Evolutionary conservation across 345 rosid genomes (phyloP).

Genomic region (Citrus maxima): DNA sequence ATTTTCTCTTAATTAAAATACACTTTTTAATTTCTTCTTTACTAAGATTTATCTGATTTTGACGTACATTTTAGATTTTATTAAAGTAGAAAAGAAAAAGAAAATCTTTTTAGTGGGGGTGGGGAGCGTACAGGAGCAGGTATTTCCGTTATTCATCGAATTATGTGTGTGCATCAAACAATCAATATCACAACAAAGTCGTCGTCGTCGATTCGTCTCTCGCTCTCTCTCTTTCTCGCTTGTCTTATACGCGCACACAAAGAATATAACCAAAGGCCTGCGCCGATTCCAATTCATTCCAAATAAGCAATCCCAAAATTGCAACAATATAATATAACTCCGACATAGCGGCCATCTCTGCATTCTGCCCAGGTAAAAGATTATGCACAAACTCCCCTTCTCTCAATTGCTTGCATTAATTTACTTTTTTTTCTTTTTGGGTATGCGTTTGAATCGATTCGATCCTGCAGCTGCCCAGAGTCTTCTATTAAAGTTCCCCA

Average conservation of each 20-base stretch:
- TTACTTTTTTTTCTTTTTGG: neutral
- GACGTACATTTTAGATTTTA: neutral
- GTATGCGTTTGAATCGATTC: neutral
- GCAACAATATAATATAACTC: no score
- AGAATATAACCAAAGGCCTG: neutral
- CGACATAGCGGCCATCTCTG: no score
- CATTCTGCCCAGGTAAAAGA: no score
- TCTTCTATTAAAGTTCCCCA: neutral
- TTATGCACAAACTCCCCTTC: no score
- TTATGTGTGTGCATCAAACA: no score
- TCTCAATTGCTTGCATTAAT: neutral
- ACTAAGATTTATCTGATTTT: no score
- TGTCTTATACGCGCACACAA: no score
- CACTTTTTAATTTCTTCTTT: no score
- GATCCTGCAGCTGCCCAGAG: neutral
- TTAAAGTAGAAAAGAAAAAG: neutral
- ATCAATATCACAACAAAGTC: no score
- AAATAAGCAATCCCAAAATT: constrained; percentile 18
- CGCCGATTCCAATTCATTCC: constrained; percentile 18
- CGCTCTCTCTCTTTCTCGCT: no score
- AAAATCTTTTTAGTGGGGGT: neutral
- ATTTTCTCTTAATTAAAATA: no score
- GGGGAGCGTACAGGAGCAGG: neutral
- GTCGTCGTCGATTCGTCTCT: no score
- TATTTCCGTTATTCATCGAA: neutral